Evolutionary conservation across 176 grass and related monocot species (phyloP), one percentile per base, ranked within the genome.

Genomic region (Chrysopogon serrulatus): DNA sequence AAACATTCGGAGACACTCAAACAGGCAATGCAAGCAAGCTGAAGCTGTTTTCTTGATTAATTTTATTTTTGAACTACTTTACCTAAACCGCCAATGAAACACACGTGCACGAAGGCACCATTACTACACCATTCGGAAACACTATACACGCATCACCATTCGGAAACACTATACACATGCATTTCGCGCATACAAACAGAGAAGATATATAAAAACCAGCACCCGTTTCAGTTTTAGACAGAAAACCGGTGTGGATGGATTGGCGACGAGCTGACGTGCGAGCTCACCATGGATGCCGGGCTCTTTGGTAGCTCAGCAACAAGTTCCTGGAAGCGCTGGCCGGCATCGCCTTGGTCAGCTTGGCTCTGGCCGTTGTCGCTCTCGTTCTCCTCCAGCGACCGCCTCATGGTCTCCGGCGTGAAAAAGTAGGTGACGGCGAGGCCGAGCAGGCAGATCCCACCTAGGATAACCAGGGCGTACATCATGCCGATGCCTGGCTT

Each of bases 361-460:
- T 71, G 61, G 53, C 30, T 36, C 21, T 71, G 44, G 0, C 21
- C 74, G 3, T 21, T 19, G 16, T 37, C 85, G 18, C 67, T 57
- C 84, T 96, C 91, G 37, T 97, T 93, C 70, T 97, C 94, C 68
- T 97, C 94, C 61, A 97, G 82, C 13, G 86, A 91, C 63, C 91
- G 81, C 65, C 80, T 65, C 86, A 82, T 97, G 1, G 91, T 97
- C 76, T 97, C 91, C 44, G 89, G 88, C 16, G 86, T 97, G 49
- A 83, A 91, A 16, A 80, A 0, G 59, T 90, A 93, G 2, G 94
- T 93, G 43, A 90, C 66, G 6, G 84, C 56, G 47, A 78, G 21
- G 45, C 94, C 94, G 14, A 91, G 37, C 23, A 97, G 48, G 65
- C 91, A 88, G 16, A 93, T 87, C 7, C 33, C 88, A 8, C 84